Conservation (phyloP, 2,329 filamentous ascomycete genomes). For the Sarocladiaceae sp. region DNA sequence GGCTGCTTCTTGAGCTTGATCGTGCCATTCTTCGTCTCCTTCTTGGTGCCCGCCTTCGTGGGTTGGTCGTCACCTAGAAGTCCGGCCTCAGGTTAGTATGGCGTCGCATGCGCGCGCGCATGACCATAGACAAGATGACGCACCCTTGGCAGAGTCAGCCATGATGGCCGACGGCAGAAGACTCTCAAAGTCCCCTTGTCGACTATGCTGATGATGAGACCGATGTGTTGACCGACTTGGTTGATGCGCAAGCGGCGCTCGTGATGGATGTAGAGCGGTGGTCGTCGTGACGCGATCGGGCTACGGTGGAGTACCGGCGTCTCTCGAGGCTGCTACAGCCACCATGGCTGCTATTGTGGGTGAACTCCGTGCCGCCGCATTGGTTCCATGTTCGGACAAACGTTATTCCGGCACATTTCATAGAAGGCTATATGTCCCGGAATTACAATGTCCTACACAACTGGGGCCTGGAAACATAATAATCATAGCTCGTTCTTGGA, state of each 20-base stretch:
- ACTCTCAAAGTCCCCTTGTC: too few species aligned
- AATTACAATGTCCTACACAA: too few species aligned
- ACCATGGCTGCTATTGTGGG: too few species aligned
- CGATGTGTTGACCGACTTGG: not conserved
- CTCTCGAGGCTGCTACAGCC: slow-evolving; percentile 3
- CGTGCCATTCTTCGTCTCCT: slow-evolving; percentile 40
- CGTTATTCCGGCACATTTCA: too few species aligned
- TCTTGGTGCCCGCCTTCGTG: slow-evolving; percentile 58
- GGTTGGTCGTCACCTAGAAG: slow-evolving; percentile 46
- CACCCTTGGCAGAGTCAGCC: slow-evolving; percentile 7
- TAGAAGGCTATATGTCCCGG: too few species aligned
- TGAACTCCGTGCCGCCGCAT: too few species aligned
- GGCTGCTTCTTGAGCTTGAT: slow-evolving; percentile 58
- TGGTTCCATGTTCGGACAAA: too few species aligned
- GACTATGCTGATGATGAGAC: not conserved
- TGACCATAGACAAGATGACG: not conserved
- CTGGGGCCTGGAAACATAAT: too few species aligned
- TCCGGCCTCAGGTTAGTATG: slow-evolving; percentile 15
- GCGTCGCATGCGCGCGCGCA: not conserved
- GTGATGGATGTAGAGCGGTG: not conserved
- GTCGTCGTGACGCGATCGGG: slow-evolving; percentile 2
- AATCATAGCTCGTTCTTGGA: too few species aligned
- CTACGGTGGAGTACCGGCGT: not conserved
- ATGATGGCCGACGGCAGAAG: not conserved
- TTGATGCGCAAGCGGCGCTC: not conserved